These are phyloP conservation scores for Plenodomus lindquistii DNA, from an alignment of 2,329 filamentous ascomycete genomes.

Conservation along the genomic window DNA sequence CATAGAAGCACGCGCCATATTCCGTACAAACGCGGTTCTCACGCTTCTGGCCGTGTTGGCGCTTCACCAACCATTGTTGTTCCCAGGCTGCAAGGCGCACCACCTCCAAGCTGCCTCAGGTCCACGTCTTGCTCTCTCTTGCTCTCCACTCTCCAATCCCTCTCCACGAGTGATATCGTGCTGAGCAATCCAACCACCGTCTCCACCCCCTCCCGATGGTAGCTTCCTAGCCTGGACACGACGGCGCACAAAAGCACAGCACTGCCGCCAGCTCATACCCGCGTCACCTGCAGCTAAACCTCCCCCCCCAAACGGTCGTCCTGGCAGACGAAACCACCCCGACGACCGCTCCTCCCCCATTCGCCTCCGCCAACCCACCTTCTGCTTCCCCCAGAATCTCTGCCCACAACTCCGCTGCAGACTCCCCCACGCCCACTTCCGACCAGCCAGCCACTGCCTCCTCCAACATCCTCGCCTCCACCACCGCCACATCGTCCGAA, in stretches of 20 bases:
- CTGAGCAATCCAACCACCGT: not conserved
- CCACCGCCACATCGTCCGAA: constrained; percentile 19
- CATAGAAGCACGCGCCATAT: not conserved
- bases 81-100: constrained; percentile 8
- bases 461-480: constrained; percentile 22
- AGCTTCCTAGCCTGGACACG: constrained; percentile 14
- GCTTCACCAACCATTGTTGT: constrained; percentile 4
- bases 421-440: constrained; percentile 1
- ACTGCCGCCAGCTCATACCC: constrained; percentile 28
- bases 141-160: not conserved
- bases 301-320: constrained; percentile 57
- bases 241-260: constrained; percentile 21
- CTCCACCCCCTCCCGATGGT: constrained; percentile 15
- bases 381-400: constrained; percentile 15
- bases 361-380: constrained; percentile 65
- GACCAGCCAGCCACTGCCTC: constrained; percentile 14
- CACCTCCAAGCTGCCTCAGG: constrained; percentile 14
- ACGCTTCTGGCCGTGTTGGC: not conserved
- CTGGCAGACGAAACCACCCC: constrained; percentile 72
- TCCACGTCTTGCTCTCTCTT: not conserved
- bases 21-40: not conserved
- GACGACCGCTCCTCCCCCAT: constrained; percentile 60
- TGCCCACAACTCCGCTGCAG: constrained; percentile 22
- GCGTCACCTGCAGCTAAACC: constrained; percentile 39
- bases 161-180: not conserved